Evolutionary conservation across 2,329 filamentous ascomycete genomes (phyloP).

Genomic region (Albophoma yamanashiensis): DNA sequence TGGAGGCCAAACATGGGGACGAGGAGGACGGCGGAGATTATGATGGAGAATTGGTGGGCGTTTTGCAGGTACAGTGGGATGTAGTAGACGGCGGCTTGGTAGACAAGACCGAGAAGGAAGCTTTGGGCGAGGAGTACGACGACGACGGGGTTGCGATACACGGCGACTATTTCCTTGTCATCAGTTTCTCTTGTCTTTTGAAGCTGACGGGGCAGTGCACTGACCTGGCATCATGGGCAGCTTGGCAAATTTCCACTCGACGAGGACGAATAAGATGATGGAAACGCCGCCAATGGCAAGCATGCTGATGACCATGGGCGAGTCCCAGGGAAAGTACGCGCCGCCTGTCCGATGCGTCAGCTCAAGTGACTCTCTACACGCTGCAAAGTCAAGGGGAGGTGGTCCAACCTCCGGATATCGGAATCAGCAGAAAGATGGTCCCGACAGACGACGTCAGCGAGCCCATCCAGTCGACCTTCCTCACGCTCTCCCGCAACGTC

Average conservation of each 20-base stretch:
- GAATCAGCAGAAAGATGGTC: constrained; percentile 51
- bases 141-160: constrained; percentile 44
- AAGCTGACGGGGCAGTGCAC: neutral
- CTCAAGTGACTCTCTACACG: neutral
- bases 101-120: constrained; percentile 49
- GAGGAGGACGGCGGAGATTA: constrained; percentile 39
- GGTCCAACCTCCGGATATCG: constrained; percentile 42
- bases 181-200: neutral
- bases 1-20: constrained; percentile 39
- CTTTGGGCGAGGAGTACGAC: constrained; percentile 45
- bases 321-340: constrained; percentile 42
- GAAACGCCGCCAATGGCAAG: constrained; percentile 56
- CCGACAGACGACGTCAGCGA: constrained; percentile 41
- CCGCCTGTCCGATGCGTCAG: constrained; percentile 8
- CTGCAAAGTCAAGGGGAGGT: neutral
- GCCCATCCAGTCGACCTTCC: constrained; percentile 49
- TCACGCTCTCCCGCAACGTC: constrained; percentile 33
- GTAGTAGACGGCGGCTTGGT: constrained; percentile 50
- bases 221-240: constrained; percentile 61
- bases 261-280: constrained; percentile 51
- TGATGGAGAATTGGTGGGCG: constrained; percentile 22
- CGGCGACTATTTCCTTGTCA: constrained; percentile 22
- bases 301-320: constrained; percentile 59
- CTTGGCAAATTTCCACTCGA: constrained; percentile 59
- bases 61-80: constrained; percentile 54